Base-by-base conservation (phyloP, 2,329 filamentous ascomycete genomes). In the Orbilia quercus region DNA sequence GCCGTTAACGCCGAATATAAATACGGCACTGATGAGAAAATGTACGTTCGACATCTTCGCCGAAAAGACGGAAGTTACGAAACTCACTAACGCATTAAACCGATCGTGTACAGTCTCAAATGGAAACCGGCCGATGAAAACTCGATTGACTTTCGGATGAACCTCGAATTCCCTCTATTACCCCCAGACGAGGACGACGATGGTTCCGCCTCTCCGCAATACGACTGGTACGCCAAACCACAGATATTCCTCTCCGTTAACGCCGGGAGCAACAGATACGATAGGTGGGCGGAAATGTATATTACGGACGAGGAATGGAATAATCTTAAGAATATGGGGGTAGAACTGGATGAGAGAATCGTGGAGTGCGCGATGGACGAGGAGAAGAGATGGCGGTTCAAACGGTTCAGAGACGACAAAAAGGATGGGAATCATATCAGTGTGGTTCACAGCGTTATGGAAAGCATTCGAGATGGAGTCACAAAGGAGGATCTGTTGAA, bases 81-180 rank as follows among this genome's bases (percentile, higher is more conserved):
- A 22, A 42, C n/a, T 14, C 5, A 9, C 87, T 54, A 20, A 57
- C 25, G n/a, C n/a, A n/a, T n/a, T n/a, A 9, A 18, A 57, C 16
- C 5, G 5, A 22, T 20, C 4, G 38, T 2, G n/a, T 90, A 96
- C 80, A 99, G 97, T 75, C 84, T 99, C 40, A 99, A 99, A 81
- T 99, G 95, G 95, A 99, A 99, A 82, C 92, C 94, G 0, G 91
- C 92, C 2, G 85, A 91, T 76, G 95, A 99, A 80, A 99, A 99
- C 82, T 96, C 92, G 0, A 88, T 99, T 77, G 95, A 99, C 80
- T 97, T 96, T 80, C 87, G 90, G 44, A 85, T 98, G 77, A 87
- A 86, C 57, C 85, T 99, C 45, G 84, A 86, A 11, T 98, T 97
- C 78, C 90, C 90, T 0, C 79, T 84, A 0, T 84, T 99, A 5